A percentile compares a stretch with the other conserved stretches of the same genome.
phyloP scores from a whole-genome alignment of 306 rosid genomes.

The Medicago truncatula region DNA sequence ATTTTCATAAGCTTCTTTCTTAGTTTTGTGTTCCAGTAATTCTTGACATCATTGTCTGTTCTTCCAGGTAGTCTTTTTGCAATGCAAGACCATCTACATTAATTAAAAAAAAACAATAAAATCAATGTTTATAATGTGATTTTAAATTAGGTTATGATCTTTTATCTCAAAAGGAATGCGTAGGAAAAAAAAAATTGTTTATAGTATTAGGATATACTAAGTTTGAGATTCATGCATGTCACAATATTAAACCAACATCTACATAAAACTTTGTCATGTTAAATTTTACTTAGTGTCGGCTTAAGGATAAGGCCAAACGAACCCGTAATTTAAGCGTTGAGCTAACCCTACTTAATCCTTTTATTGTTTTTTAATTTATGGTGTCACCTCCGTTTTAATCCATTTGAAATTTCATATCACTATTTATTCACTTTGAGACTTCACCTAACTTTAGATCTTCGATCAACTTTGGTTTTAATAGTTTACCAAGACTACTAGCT shows the following conservation, averaged over 20 bases:
- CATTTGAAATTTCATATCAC: not conserved
- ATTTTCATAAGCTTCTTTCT: conserved; percentile 84
- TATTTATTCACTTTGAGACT: not conserved
- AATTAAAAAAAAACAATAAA: not conserved
- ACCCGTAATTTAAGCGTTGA: not conserved
- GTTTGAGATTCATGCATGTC: conserved; percentile 26
- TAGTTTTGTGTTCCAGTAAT: conserved; percentile 95
- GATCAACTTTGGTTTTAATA: too few relatives aligned
- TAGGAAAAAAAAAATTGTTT: not conserved
- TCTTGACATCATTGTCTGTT: conserved; percentile 96
- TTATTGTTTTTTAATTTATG: not conserved
- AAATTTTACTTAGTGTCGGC: too few relatives aligned
- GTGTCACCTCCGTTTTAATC: not conserved
- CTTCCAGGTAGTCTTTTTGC: conserved; percentile 87
- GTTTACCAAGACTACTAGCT: not conserved
- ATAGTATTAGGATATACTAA: not conserved
- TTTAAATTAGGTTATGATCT: not conserved
- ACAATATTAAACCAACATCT: not conserved
- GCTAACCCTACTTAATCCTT: not conserved
- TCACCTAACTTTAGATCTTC: not conserved
- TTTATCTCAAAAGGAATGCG: too few relatives aligned
- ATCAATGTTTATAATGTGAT: conserved; percentile 18
- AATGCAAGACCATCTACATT: conserved; percentile 83
- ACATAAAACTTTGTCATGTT: not conserved
- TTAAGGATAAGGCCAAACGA: not conserved